phyloP scores from a whole-genome alignment of 2,329 filamentous ascomycete species.

The Drechslera avenae region DNA sequence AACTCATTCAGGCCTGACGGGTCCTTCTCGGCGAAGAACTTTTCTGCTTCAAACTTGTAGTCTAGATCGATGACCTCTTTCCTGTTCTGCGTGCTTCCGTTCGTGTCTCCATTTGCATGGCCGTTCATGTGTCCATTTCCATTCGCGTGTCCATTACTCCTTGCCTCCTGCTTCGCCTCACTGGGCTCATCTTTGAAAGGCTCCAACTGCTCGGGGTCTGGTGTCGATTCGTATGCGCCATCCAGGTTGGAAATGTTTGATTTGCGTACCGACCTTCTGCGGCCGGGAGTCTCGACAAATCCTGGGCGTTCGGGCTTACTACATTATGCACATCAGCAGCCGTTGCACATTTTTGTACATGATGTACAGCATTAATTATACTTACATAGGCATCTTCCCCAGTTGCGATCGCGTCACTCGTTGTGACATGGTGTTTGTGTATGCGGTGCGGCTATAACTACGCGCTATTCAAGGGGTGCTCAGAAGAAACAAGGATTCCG shows the following conservation, averaged over 20 bases:
- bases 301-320: conserved; percentile 51
- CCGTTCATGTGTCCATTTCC: conserved; percentile 28
- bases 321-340: conserved; percentile 32
- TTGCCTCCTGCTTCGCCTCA: conserved; percentile 17
- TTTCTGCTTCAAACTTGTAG: conserved; percentile 44
- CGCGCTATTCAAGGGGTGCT: conserved; percentile 20
- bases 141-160: conserved; percentile 42
- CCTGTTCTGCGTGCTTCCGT: conserved; percentile 44
- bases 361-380: not conserved
- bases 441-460: conserved; percentile 15
- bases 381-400: conserved; percentile 56
- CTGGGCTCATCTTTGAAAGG: conserved; percentile 2
- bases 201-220: conserved; percentile 38
- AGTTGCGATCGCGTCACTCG: conserved; percentile 55
- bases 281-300: conserved; percentile 57
- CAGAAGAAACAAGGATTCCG: not conserved
- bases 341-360: not conserved
- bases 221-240: conserved; percentile 42
- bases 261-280: conserved; percentile 51
- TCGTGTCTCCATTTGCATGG: conserved; percentile 30
- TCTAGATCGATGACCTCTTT: conserved; percentile 14
- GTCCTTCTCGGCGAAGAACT: conserved; percentile 46
- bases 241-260: conserved; percentile 39
- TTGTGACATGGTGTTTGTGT: conserved; percentile 40
- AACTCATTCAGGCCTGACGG: conserved; percentile 72